Base-by-base conservation (phyloP, 768 basidiomycete genomes). In the Sistotremastrum niveocremeum region DNA sequence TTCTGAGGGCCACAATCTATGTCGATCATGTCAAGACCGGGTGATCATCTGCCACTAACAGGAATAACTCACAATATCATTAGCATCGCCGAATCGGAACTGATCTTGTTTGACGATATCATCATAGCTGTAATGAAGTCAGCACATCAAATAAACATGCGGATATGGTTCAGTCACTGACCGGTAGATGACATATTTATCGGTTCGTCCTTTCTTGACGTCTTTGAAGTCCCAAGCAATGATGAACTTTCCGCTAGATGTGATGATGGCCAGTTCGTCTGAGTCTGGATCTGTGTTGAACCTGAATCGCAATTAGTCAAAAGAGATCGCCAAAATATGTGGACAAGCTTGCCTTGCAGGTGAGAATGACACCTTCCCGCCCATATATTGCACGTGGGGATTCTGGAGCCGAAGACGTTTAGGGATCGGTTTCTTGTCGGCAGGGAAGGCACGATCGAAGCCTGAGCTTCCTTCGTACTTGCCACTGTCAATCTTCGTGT, bases 161-260 rank as follows among this genome's bases (percentile, higher is more conserved):
- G 7, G 46, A 40, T 10, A 34, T n/a, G 41, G 28, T 20, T 43
- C 34, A 4, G 37, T 33, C 29, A 54, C 65, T 46, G 41, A 69
- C 67, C 83, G 83, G 74, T 93, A 91, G 69, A 98, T 93, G 56
- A 94, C 89, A 57, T 97, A 98, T 61, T 84, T 84, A 63, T 90
- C 87, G 38, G 84, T 70, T 42, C 77, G 74, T 45, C 95, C 95
- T 63, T 81, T 81, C 73, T 94, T 97, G 52, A 98, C 86, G 58
- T 93, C 90, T 39, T 73, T 76, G 60, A 99, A 94, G 75, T 98
- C 93, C 93, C 93, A 99, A 5, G 90, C 91, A 56, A 97, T 74
- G 48, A 97, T 85, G 54, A 77, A 97, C 58, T 80, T 77, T 12
- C 94, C 94, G 0, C 82, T 91, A 9, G 90, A 89, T 0, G 94